A percentile compares a stretch with the other conserved stretches of the same genome.
Evolutionary conservation across 192 early-diverging fungal species (phyloP).

Genomic region (Umbelopsis sp.): DNA sequence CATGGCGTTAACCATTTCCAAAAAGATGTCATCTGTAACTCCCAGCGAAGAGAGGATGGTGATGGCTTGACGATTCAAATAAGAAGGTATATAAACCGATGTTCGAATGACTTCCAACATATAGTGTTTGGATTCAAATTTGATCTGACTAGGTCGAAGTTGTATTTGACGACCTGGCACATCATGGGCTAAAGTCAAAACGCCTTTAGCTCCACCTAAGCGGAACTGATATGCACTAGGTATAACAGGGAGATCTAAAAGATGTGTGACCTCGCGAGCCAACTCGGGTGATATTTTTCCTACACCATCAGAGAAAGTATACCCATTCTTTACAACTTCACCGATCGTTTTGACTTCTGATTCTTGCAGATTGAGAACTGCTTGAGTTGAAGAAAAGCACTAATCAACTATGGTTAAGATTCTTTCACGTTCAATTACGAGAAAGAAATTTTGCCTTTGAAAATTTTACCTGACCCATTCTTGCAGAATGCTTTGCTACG

Average conservation of each 20-base stretch:
- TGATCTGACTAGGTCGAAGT: slow-evolving; percentile 59
- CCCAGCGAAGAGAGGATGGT: slow-evolving; percentile 59
- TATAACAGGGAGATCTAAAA: slow-evolving; percentile 36
- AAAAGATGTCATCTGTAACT: slow-evolving; percentile 58
- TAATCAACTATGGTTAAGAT: neutral
- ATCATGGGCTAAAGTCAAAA: slow-evolving; percentile 45
- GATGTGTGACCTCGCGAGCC: slow-evolving; percentile 43
- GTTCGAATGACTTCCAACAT: slow-evolving; percentile 63
- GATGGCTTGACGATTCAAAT: slow-evolving; percentile 70
- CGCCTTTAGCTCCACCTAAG: slow-evolving; percentile 68
- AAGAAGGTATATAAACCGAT: slow-evolving; percentile 52
- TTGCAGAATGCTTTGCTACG: slow-evolving; percentile 70
- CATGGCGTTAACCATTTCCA: slow-evolving; percentile 49
- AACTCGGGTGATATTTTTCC: slow-evolving; percentile 62
- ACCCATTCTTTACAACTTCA: slow-evolving; percentile 63
- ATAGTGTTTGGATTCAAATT: slow-evolving; percentile 55
- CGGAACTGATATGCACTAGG: slow-evolving; percentile 77
- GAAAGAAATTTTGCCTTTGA: neutral
- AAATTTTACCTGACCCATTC: slow-evolving; percentile 61
- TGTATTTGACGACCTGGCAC: slow-evolving; percentile 42
- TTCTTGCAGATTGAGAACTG: slow-evolving; percentile 43
- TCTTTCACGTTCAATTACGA: too few relatives aligned
- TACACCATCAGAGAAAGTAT: slow-evolving; percentile 75
- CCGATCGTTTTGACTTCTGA: slow-evolving; percentile 48
- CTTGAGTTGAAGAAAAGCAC: slow-evolving; percentile 71